These are phyloP conservation scores for Wilhelminamyces savonicus DNA, from an alignment of 805 yeast species.

Conservation along the genomic window DNA sequence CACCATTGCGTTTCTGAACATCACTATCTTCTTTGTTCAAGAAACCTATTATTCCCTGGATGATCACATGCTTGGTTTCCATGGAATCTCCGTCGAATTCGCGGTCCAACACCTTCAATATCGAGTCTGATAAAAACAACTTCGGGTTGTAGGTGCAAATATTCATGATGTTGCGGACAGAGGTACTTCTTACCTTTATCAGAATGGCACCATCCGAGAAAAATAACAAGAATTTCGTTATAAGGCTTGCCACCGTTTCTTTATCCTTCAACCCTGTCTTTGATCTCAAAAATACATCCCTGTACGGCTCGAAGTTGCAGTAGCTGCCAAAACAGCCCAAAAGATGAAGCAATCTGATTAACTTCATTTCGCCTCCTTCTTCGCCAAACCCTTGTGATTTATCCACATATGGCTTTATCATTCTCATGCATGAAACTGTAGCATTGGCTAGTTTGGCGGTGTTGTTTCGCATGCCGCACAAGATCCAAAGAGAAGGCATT, in stretches of 20 bases:
- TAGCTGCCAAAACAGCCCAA: constrained; percentile 67
- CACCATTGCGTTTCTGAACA: constrained; percentile 34
- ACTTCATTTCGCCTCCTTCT: constrained; percentile 8
- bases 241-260: constrained; percentile 53
- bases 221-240: constrained; percentile 51
- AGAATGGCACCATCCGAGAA: constrained; percentile 38
- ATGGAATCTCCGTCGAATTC: constrained; percentile 35
- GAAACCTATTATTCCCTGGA: constrained; percentile 54
- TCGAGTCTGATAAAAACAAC: constrained; percentile 53
- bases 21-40: constrained; percentile 50
- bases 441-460: constrained; percentile 52
- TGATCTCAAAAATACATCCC: constrained; percentile 32
- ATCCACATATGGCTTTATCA: constrained; percentile 42
- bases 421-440: constrained; percentile 51
- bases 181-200: constrained; percentile 37
- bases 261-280: constrained; percentile 37
- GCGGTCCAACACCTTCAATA: constrained; percentile 46
- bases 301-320: constrained; percentile 51
- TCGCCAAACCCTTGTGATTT: constrained; percentile 7
- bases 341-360: constrained; percentile 53
- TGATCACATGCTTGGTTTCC: constrained; percentile 43
- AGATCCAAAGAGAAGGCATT: constrained; percentile 59
- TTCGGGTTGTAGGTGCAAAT: constrained; percentile 61
- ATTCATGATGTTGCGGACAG: constrained; percentile 51
- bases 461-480: constrained; percentile 43